Evolutionary conservation across 2,329 filamentous ascomycete genomes (phyloP).

Genomic region (Dothidotthia symphoricarpi): DNA sequence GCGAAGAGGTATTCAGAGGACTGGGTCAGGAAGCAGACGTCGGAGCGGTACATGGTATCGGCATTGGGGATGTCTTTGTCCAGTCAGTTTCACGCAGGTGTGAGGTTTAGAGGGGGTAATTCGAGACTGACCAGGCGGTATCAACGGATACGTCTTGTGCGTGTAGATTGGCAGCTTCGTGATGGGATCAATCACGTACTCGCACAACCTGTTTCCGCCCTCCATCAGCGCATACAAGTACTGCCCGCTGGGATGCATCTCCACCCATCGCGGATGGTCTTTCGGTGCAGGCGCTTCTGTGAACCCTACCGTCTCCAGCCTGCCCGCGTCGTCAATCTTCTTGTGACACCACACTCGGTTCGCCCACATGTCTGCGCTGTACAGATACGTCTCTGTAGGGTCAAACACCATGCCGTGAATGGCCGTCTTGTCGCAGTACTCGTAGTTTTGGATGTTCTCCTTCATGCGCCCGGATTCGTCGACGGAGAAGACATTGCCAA

Average conservation of each 20-base stretch:
- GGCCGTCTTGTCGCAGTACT: slow-evolving; percentile 66
- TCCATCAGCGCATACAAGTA: slow-evolving; percentile 89
- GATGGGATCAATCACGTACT: slow-evolving; percentile 73
- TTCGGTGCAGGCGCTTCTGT: slow-evolving; percentile 67
- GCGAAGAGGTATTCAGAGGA: slow-evolving; percentile 78
- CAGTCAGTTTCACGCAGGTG: background rate
- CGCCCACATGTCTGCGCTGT: slow-evolving; percentile 73
- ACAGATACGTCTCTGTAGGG: slow-evolving; percentile 69
- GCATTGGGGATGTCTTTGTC: slow-evolving; percentile 46
- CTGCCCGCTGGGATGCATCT: slow-evolving; percentile 72
- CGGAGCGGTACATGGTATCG: slow-evolving; percentile 71
- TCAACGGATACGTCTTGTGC: slow-evolving; percentile 71
- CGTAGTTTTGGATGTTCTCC: slow-evolving; percentile 69
- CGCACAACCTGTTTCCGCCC: slow-evolving; percentile 77
- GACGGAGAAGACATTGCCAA: slow-evolving; percentile 73
- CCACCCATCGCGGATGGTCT: slow-evolving; percentile 87
- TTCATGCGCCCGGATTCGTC: slow-evolving; percentile 57
- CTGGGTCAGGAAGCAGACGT: slow-evolving; percentile 72
- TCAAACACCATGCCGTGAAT: slow-evolving; percentile 85
- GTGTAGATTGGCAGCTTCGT: slow-evolving; percentile 78
- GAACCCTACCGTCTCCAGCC: slow-evolving; percentile 67
- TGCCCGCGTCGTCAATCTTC: slow-evolving; percentile 61
- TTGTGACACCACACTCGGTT: slow-evolving; percentile 85
- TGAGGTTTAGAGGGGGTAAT: background rate
- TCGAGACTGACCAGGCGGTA: slow-evolving; percentile 65